Conservation (phyloP, 768 basidiomycete species). For the Suillus fuscotomentosus region DNA sequence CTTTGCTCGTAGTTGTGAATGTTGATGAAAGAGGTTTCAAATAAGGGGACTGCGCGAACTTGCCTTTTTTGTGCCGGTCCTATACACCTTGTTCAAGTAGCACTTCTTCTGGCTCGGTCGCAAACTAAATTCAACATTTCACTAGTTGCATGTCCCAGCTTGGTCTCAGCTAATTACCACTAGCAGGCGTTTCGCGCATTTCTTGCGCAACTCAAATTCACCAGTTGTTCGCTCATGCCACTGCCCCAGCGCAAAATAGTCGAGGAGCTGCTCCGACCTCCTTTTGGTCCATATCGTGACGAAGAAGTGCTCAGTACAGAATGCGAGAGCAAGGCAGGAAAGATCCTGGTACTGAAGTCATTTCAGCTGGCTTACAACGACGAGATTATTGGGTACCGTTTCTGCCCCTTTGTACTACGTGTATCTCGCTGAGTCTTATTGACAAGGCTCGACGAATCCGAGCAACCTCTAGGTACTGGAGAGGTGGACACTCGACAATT, state of each 20-base stretch:
- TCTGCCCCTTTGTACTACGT: not conserved
- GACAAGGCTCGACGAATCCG: slow-evolving; percentile 48
- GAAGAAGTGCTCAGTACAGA: slow-evolving; percentile 20
- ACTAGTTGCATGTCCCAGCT: not conserved
- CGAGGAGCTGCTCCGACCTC: slow-evolving; percentile 22
- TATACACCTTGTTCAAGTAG: not conserved
- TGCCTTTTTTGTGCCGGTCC: not conserved
- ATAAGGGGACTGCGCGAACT: not conserved
- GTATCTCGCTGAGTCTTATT: slow-evolving; percentile 4
- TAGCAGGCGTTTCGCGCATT: not conserved
- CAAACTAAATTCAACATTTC: not conserved
- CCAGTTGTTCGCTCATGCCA: not conserved
- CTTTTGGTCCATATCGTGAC: slow-evolving; percentile 32
- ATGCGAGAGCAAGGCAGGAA: slow-evolving; percentile 16
- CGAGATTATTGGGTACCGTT: slow-evolving; percentile 23
- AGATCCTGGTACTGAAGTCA: slow-evolving; percentile 24
- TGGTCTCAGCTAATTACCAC: not conserved
- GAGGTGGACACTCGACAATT: slow-evolving; percentile 31
- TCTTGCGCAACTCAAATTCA: not conserved
- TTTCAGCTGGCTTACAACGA: slow-evolving; percentile 28
- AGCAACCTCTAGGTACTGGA: slow-evolving; percentile 34
- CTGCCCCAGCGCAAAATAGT: slow-evolving; percentile 13
- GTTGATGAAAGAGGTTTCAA: not conserved
- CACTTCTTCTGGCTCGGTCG: not conserved
- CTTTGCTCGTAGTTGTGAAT: not conserved